phyloP scores from a whole-genome alignment of 768 basidiomycete genomes.

The Exidia glandulosa region DNA sequence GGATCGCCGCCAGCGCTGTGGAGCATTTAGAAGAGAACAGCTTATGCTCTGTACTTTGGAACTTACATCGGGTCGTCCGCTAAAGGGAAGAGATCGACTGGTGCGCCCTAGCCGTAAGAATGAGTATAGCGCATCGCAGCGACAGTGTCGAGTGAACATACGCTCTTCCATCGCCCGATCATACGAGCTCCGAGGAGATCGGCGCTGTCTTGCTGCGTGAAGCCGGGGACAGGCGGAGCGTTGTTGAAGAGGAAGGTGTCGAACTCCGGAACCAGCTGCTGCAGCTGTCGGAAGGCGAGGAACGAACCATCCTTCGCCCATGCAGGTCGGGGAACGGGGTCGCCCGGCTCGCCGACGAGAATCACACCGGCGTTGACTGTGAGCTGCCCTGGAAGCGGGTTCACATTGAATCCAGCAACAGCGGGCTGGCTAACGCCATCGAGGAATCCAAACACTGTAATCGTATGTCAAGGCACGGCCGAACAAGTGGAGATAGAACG shows the following conservation, averaged over 20 bases:
- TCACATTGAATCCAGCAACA: constrained; percentile 17
- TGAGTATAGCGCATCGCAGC: neutral
- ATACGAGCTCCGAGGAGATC: constrained; percentile 23
- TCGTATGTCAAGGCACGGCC: constrained; percentile 1
- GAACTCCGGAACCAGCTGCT: constrained; percentile 25
- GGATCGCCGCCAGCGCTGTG: constrained; percentile 13
- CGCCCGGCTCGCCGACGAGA: constrained; percentile 13
- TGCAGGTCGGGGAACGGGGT: constrained; percentile 15
- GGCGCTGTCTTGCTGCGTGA: constrained; percentile 19
- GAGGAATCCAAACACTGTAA: constrained; percentile 13
- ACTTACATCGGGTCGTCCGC: constrained; percentile 12
- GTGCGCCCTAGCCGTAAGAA: constrained; percentile 12
- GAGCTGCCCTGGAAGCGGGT: constrained; percentile 13
- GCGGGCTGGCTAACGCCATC: constrained; percentile 23
- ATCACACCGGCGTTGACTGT: constrained; percentile 18
- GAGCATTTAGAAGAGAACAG: neutral
- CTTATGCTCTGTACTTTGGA: neutral
- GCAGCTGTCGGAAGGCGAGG: constrained; percentile 21
- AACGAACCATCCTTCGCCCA: constrained; percentile 23
- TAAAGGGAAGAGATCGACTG: constrained; percentile 16
- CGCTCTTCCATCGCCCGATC: constrained; percentile 25
- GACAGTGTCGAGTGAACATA: neutral
- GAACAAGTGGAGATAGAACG: neutral
- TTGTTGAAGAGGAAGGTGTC: constrained; percentile 16
- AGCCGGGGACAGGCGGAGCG: constrained; percentile 10